Evolutionary conservation across 2,329 filamentous ascomycete genomes (phyloP).

Genomic region (Cercospora nicotianae): DNA sequence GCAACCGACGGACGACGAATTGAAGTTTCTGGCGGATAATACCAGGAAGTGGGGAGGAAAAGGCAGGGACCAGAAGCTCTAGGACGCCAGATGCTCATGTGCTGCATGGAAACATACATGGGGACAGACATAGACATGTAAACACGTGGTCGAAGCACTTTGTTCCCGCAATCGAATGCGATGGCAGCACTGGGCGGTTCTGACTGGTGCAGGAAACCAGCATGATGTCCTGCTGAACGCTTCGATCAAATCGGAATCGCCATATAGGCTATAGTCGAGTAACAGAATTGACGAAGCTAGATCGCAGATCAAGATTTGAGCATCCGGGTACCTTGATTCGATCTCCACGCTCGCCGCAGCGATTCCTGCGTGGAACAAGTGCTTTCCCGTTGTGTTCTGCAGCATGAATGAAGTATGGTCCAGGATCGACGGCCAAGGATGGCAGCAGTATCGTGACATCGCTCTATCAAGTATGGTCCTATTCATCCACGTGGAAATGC

Average conservation of each 20-base stretch:
- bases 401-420: not conserved
- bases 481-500: not conserved
- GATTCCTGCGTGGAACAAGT: too few species aligned
- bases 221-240: too few species aligned
- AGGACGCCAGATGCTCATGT: not conserved
- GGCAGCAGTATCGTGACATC: not conserved
- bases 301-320: too few species aligned
- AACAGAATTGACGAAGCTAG: too few species aligned
- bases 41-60: conserved; percentile 1
- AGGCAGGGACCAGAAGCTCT: conserved; percentile 11
- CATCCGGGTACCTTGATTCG: too few species aligned
- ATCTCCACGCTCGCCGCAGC: too few species aligned
- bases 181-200: too few species aligned
- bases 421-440: not conserved
- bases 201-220: too few species aligned
- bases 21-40: conserved; percentile 3
- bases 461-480: not conserved
- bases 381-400: not conserved
- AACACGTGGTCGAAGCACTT: too few species aligned
- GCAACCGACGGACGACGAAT: conserved; percentile 14
- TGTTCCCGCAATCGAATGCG: too few species aligned
- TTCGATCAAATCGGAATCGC: too few species aligned
- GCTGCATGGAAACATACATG: not conserved
- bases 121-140: not conserved
- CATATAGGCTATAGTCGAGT: too few species aligned